A percentile compares a stretch with the other conserved stretches of the same genome.
phyloP scores from a whole-genome alignment of 345 rosid genomes.

The Toxicodendron radicans region DNA sequence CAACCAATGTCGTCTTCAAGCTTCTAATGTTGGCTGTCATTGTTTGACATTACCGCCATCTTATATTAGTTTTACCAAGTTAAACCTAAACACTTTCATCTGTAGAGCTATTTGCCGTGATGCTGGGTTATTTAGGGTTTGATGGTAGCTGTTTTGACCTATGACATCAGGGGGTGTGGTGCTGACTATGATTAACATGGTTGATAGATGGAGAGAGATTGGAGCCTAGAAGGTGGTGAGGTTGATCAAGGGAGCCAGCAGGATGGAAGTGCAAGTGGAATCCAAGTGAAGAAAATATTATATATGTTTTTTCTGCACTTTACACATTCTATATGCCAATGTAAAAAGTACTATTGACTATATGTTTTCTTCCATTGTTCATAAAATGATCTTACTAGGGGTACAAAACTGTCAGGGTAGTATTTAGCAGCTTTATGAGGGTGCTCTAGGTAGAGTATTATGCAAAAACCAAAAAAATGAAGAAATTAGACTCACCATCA shows the following conservation, averaged over 20 bases:
- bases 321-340: too few species aligned
- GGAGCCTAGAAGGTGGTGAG: background rate
- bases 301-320: background rate
- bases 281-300: background rate
- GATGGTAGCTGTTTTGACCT: background rate
- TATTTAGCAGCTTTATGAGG: background rate
- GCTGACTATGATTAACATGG: background rate
- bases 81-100: background rate
- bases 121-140: background rate
- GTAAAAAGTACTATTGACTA: background rate
- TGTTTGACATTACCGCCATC: background rate
- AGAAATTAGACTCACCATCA: slow-evolving; percentile 64
- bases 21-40: background rate
- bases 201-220: background rate
- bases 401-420: background rate
- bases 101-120: background rate
- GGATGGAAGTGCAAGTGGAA: background rate
- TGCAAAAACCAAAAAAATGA: background rate
- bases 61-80: background rate
- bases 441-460: background rate
- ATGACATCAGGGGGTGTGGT: background rate
- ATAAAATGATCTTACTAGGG: background rate
- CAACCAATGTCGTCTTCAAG: background rate
- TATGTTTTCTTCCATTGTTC: background rate
- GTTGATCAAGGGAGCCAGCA: background rate